Conservation (phyloP, 192 early-diverging fungal species). For the Haplosporangium gracile region DNA sequence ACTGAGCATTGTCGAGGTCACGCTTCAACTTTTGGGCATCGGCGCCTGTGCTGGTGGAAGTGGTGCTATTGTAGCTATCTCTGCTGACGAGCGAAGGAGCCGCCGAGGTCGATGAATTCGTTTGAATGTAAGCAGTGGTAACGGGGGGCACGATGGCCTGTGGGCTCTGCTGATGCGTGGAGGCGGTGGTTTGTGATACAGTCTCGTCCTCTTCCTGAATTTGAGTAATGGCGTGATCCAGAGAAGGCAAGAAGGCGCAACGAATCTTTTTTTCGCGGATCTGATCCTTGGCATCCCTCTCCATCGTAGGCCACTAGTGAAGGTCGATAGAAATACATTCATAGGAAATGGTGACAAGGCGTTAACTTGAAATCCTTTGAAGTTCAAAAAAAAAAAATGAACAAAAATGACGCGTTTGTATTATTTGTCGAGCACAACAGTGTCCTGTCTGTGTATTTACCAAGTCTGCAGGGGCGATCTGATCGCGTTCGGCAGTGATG, state of each 20-base stretch:
- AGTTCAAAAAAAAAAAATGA: neutral
- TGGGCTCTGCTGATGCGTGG: neutral
- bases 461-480: slow-evolving; percentile 71
- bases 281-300: slow-evolving; percentile 67
- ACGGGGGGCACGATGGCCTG: neutral
- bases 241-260: slow-evolving; percentile 64
- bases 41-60: neutral
- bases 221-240: slow-evolving; percentile 25
- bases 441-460: slow-evolving; percentile 42
- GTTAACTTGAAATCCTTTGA: neutral
- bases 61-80: slow-evolving; percentile 9
- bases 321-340: neutral
- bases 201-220: slow-evolving; percentile 29
- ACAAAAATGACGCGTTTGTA: neutral
- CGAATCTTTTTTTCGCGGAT: slow-evolving; percentile 80
- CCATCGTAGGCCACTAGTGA: slow-evolving; percentile 72
- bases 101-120: neutral
- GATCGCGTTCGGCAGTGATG: slow-evolving; percentile 77
- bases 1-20: slow-evolving; percentile 32
- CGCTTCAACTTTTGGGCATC: slow-evolving; percentile 31
- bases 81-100: slow-evolving; percentile 1
- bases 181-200: neutral
- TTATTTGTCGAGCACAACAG: neutral
- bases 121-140: neutral
- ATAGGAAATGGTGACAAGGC: neutral